These are phyloP conservation scores for Epichloe coenophiala DNA, from an alignment of 2,329 filamentous ascomycete genomes.

Conservation along the genomic window DNA sequence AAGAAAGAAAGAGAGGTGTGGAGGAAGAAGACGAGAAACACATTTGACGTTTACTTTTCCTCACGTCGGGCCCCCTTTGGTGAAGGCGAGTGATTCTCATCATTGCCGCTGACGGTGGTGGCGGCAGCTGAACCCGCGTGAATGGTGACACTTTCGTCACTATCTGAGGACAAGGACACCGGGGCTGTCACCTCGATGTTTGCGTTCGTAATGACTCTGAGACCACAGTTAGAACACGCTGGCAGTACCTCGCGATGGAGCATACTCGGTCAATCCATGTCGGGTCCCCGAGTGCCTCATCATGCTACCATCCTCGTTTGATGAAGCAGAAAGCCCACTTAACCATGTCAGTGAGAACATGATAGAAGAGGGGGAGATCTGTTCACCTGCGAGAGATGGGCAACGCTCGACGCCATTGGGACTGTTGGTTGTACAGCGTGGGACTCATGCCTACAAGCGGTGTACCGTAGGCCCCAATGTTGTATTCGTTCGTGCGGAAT, in stretches of 20 bases:
- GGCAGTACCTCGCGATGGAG: slow-evolving; percentile 12
- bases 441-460: slow-evolving; percentile 41
- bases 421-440: slow-evolving; percentile 22
- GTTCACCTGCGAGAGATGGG: slow-evolving; percentile 19
- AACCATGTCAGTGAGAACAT: slow-evolving; percentile 3
- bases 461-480: slow-evolving; percentile 56
- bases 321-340: slow-evolving; percentile 16
- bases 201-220: slow-evolving; percentile 26
- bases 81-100: slow-evolving; percentile 35
- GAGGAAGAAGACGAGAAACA: background rate
- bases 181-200: slow-evolving; percentile 25
- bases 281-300: slow-evolving; percentile 19
- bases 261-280: slow-evolving; percentile 24
- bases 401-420: slow-evolving; percentile 23
- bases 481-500: slow-evolving; percentile 93
- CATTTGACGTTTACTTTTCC: slow-evolving; percentile 10
- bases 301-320: slow-evolving; percentile 15
- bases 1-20: slow-evolving; percentile 1
- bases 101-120: slow-evolving; percentile 19
- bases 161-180: slow-evolving; percentile 32
- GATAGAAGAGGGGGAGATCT: background rate
- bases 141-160: slow-evolving; percentile 41
- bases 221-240: slow-evolving; percentile 20
- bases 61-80: slow-evolving; percentile 27
- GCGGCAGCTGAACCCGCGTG: slow-evolving; percentile 34